Conservation (phyloP, 345 rosid genomes). For the Euphorbia lathyris region DNA sequence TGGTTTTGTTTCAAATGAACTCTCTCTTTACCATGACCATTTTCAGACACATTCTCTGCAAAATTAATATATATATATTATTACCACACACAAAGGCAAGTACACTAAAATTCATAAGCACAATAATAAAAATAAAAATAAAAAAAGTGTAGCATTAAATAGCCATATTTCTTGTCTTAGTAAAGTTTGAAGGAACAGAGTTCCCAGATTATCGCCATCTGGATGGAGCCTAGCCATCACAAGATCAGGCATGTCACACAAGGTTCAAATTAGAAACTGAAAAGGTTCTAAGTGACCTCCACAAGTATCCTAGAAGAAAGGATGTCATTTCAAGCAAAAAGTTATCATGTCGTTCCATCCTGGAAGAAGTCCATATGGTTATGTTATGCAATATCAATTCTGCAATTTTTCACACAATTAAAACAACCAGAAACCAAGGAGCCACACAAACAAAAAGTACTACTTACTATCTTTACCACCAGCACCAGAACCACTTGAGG, state of each 20-base stretch:
- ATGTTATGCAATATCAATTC: background rate
- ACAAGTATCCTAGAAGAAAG: background rate
- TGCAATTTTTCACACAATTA: background rate
- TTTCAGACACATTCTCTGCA: slow-evolving; percentile 46
- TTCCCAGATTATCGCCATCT: background rate
- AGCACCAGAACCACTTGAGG: slow-evolving; percentile 34
- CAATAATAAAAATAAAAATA: background rate
- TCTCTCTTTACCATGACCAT: slow-evolving; percentile 36
- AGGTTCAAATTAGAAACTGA: background rate
- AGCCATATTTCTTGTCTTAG: background rate
- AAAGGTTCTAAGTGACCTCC: background rate
- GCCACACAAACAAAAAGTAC: background rate
- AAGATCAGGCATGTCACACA: background rate
- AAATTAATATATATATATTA: background rate
- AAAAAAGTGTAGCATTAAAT: too few species aligned
- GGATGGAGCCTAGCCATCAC: background rate
- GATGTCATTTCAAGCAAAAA: background rate
- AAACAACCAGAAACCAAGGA: background rate
- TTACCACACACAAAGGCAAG: background rate
- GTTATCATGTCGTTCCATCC: background rate
- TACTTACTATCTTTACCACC: slow-evolving; percentile 38
- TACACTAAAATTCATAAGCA: background rate
- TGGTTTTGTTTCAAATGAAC: slow-evolving; percentile 37
- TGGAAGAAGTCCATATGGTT: background rate
- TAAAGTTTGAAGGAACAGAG: background rate